Conservation (phyloP, 257 asterid genomes). For the Prunella vulgaris region DNA sequence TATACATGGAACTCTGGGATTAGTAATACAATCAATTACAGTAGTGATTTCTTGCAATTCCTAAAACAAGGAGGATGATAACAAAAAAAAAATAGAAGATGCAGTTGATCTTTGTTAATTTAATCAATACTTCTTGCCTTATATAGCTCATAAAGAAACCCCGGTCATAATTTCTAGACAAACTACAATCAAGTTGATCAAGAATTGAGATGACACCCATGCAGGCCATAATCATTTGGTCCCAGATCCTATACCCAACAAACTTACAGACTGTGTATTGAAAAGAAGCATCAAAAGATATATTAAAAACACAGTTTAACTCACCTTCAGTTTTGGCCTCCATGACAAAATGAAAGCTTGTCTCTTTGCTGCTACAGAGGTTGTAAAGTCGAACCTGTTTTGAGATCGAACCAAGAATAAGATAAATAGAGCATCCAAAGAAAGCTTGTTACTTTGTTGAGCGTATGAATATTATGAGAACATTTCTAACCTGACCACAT, state of each 20-base stretch:
- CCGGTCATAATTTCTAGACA: neutral
- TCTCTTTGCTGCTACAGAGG: slow-evolving; percentile 41
- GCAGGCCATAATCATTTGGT: neutral
- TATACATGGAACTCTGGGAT: neutral
- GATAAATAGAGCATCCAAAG: slow-evolving; percentile 18
- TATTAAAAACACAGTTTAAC: slow-evolving; percentile 14
- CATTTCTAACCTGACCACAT: slow-evolving; percentile 76
- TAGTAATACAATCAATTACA: neutral
- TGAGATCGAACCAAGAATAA: slow-evolving; percentile 22
- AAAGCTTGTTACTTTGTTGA: slow-evolving; percentile 10
- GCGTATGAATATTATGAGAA: slow-evolving; percentile 20
- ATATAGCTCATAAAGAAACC: neutral
- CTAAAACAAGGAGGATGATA: neutral
- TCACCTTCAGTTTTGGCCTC: slow-evolving; percentile 73
- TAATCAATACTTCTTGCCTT: neutral
- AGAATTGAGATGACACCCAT: neutral
- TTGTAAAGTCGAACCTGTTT: slow-evolving; percentile 64
- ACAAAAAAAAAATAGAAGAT: neutral
- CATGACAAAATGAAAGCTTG: slow-evolving; percentile 50
- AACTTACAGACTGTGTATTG: neutral
- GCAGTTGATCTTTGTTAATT: neutral
- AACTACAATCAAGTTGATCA: slow-evolving; percentile 13
- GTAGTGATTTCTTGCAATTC: neutral
- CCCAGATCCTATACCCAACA: slow-evolving; percentile 2
- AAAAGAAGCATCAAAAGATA: neutral